A percentile compares a stretch with the other conserved stretches of the same genome.
Evolutionary conservation across 2,329 filamentous ascomycete species (phyloP).

Genomic region (Botrytis cinerea): DNA sequence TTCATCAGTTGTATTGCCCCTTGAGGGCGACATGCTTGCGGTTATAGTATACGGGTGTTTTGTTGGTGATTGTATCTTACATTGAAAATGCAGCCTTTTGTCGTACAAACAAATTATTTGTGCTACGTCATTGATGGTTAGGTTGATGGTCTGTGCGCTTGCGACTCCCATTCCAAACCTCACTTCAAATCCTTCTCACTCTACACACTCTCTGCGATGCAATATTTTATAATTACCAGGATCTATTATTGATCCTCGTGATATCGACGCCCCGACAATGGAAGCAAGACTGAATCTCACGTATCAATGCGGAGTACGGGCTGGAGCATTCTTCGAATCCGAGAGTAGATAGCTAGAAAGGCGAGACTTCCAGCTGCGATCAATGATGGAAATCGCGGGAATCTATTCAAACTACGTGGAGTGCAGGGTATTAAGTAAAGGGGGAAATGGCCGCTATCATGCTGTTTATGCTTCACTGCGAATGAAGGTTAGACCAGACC

Average conservation of each 20-base stretch:
- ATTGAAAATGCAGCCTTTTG: background rate
- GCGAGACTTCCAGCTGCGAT: background rate
- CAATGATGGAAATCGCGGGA: background rate
- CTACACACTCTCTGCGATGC: background rate
- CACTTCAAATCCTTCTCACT: background rate
- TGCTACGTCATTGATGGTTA: conserved; percentile 21
- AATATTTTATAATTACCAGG: background rate
- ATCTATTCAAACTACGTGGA: no score
- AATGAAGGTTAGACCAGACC: background rate
- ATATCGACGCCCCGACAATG: background rate
- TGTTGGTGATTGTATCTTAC: background rate
- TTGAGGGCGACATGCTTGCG: conserved; percentile 31
- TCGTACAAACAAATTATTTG: background rate
- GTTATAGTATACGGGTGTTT: background rate
- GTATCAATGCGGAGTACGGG: background rate
- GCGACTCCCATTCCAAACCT: background rate
- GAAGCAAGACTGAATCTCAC: background rate
- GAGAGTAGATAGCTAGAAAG: no score
- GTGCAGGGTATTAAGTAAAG: background rate
- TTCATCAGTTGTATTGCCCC: conserved; percentile 19
- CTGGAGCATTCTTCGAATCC: background rate
- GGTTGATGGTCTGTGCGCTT: conserved; percentile 5
- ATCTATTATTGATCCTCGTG: background rate
- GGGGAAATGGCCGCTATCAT: background rate
- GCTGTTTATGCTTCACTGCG: background rate